These are phyloP conservation scores for Paramecium pentaurelia DNA, from an alignment of 73 alveolate genomes.

Conservation along the genomic window DNA sequence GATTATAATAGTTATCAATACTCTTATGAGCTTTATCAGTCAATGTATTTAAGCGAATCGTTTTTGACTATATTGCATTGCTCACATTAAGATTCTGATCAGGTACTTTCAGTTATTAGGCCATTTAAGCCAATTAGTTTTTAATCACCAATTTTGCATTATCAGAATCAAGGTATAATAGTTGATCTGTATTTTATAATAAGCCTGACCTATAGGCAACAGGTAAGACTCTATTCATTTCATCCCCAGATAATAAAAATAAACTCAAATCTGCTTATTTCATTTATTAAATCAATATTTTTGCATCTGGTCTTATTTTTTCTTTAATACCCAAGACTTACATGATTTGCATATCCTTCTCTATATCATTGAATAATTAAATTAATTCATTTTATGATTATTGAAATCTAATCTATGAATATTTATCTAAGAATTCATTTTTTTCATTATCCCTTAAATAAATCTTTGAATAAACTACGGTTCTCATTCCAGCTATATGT, in stretches of 20 bases:
- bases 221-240: conserved; percentile 34
- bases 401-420: neutral
- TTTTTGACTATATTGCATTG: neutral
- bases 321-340: conserved; percentile 48
- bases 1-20: neutral
- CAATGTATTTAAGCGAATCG: neutral
- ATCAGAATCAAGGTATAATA: neutral
- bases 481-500: conserved; percentile 36
- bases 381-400: neutral
- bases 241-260: conserved; percentile 50
- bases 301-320: conserved; percentile 4
- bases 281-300: neutral
- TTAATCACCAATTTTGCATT: neutral
- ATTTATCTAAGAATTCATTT: conserved; percentile 2
- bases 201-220: conserved; percentile 42
- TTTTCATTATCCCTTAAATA: conserved; percentile 15
- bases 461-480: neutral
- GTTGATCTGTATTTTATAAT: neutral
- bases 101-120: neutral
- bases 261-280: conserved; percentile 23
- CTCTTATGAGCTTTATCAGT: neutral
- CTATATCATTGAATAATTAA: conserved; percentile 7
- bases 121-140: neutral
- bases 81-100: neutral
- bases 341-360: conserved; percentile 10